Evolutionary conservation across 2,329 filamentous ascomycete genomes (phyloP).

Genomic region (Zymoseptoria brevis): DNA sequence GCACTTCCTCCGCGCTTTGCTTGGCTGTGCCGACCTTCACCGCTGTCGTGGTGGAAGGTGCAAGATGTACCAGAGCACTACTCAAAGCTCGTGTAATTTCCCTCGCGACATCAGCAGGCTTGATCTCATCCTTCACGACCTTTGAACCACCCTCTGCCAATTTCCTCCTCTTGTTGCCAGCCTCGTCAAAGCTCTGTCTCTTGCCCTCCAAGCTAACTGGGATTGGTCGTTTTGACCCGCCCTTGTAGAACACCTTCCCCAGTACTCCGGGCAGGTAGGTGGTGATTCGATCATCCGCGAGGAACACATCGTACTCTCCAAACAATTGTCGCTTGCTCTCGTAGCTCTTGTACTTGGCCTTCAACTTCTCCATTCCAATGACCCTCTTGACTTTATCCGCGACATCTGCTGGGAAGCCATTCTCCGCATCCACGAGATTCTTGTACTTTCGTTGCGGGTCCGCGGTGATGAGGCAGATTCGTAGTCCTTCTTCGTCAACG

Average conservation of each 20-base stretch:
- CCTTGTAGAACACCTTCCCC: conserved; percentile 89
- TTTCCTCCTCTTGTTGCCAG: conserved; percentile 42
- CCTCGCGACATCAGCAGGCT: conserved; percentile 60
- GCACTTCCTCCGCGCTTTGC: conserved; percentile 67
- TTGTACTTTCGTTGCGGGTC: conserved; percentile 81
- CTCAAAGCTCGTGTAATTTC: conserved; percentile 73
- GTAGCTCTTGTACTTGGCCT: conserved; percentile 81
- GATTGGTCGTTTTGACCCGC: conserved; percentile 73
- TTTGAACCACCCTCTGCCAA: conserved; percentile 32
- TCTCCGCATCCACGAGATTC: conserved; percentile 63
- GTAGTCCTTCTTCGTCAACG: conserved; percentile 36
- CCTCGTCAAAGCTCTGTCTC: conserved; percentile 40
- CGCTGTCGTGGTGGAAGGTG: conserved; percentile 69
- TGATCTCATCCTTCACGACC: conserved; percentile 42
- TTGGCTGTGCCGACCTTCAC: conserved; percentile 69
- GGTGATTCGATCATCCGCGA: conserved; percentile 80
- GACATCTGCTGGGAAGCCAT: conserved; percentile 47
- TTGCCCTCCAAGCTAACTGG: conserved; percentile 65
- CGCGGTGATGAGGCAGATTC: conserved; percentile 80
- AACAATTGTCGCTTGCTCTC: conserved; percentile 78
- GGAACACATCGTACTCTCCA: conserved; percentile 82
- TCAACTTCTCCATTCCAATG: conserved; percentile 76
- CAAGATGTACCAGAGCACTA: conserved; percentile 72
- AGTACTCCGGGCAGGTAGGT: conserved; percentile 65
- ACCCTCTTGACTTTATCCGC: conserved; percentile 49